These are phyloP conservation scores for Alternaria metachromatica DNA, from an alignment of 2,329 filamentous ascomycete genomes.

Conservation along the genomic window DNA sequence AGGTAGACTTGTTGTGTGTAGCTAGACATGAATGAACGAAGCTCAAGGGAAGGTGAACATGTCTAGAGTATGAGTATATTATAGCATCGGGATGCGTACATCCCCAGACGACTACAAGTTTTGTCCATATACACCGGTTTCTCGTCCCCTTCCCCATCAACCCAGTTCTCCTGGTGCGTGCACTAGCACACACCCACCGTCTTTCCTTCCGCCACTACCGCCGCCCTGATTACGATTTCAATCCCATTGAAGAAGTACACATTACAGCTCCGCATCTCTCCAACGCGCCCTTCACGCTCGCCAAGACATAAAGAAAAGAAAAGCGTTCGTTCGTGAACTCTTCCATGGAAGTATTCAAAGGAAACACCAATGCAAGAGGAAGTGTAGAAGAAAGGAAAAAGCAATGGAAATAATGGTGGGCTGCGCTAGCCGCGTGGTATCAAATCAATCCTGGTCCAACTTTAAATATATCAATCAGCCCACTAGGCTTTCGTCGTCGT, in stretches of 20 bases:
- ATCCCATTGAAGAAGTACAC: neutral
- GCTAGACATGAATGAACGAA: neutral
- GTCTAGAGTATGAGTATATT: neutral
- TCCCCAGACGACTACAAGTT: neutral
- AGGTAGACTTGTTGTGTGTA: neutral
- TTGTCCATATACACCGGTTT: neutral
- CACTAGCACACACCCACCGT: neutral
- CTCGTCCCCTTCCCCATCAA: neutral
- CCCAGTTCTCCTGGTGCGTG: neutral
- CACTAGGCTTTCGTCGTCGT: neutral
- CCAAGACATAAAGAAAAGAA: neutral
- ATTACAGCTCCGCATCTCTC: neutral
- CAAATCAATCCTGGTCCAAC: slow-evolving; percentile 1
- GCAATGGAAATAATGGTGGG: slow-evolving; percentile 6
- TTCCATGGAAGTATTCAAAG: neutral
- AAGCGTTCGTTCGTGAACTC: neutral
- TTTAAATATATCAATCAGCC: neutral
- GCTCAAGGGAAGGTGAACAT: neutral
- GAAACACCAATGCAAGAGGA: slow-evolving; percentile 1
- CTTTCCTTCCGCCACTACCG: neutral
- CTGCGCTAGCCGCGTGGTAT: slow-evolving; percentile 18
- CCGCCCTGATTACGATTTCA: neutral
- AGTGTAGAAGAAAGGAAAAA: neutral
- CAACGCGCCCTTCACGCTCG: neutral
- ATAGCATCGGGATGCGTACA: neutral